Conservation (phyloP, 176 grass and related monocot genomes). For the bread wheat (Triticum aestivum) region IWGSC_CS_RefSeq_v2.1 NC_057800.1:521623109-521623608, state of each 20-base stretch:
- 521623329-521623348: neutral
- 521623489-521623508: no score
- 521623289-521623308: neutral
- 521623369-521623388: neutral
- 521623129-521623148: constrained; percentile 6
- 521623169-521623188: neutral
- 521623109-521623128: neutral
- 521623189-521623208: constrained; percentile 1
- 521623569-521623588: no score
- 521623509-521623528: no score
- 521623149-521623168: constrained; percentile 6
- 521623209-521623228: neutral
- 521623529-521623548: no score
- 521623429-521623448: no score
- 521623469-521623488: no score
- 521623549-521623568: no score
- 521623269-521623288: neutral
- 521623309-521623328: neutral
- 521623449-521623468: no score
- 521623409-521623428: neutral
- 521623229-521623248: neutral
- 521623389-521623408: neutral
- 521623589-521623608: neutral
- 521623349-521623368: neutral
- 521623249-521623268: neutral